phyloP scores from a whole-genome alignment of 108 stramenopile species.

The Cyclotella distinguenda region DNA sequence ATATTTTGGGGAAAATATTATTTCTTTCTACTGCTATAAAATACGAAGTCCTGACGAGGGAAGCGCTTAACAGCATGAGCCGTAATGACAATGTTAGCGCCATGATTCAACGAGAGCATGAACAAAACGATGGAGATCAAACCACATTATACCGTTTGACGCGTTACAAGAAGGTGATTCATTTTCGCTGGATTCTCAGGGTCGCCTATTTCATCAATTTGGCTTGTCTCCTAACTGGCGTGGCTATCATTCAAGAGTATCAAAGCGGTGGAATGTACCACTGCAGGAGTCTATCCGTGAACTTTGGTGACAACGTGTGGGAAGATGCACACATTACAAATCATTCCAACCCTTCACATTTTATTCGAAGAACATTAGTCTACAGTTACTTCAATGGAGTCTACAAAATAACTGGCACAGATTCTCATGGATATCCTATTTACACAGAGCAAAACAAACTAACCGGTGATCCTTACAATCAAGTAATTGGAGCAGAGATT shows the following conservation, averaged over 20 bases:
- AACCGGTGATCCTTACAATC: not conserved
- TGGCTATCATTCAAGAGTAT: not conserved
- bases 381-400: conserved; percentile 16
- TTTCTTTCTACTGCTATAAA: not conserved
- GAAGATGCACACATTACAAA: not conserved
- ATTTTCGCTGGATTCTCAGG: conserved; percentile 12
- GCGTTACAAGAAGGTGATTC: not conserved
- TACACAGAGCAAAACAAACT: conserved; percentile 24
- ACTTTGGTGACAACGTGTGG: conserved; percentile 9
- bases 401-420: not conserved
- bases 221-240: not conserved
- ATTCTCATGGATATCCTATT: not conserved
- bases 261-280: conserved; percentile 5
- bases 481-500: conserved; percentile 22
- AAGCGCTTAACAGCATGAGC: not conserved
- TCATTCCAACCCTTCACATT: not conserved
- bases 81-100: not conserved
- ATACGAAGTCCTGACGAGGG: conserved; percentile 6
- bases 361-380: not conserved
- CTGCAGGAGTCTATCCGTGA: conserved; percentile 1
- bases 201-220: conserved; percentile 15
- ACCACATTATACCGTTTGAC: not conserved
- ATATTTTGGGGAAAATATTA: conserved; percentile 15
- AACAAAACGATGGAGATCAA: not conserved
- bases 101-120: not conserved